Percentiles rank a stretch among this genome's conserved stretches.
phyloP scores from a whole-genome alignment of 192 early-diverging fungal species.

The Coemansia javaensis region DNA sequence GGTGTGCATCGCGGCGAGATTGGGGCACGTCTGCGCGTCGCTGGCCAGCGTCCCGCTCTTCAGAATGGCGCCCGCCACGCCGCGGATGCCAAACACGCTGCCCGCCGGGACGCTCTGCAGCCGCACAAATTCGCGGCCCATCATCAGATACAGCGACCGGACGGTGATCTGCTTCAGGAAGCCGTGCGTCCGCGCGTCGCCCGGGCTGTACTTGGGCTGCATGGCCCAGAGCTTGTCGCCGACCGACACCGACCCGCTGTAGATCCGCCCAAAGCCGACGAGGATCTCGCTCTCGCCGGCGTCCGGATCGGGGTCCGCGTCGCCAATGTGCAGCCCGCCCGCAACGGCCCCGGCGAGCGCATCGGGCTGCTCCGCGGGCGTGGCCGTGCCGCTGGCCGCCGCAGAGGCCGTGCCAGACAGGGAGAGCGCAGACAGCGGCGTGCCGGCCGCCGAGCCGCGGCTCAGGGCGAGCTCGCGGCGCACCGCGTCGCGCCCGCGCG shows the following conservation, averaged over 20 bases:
- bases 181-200: slow-evolving; percentile 40
- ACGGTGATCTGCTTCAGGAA: slow-evolving; percentile 71
- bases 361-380: slow-evolving; percentile 16
- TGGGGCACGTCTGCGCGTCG: slow-evolving; percentile 61
- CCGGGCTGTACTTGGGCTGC: slow-evolving; percentile 89
- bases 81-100: slow-evolving; percentile 92
- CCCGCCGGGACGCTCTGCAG: slow-evolving; percentile 87
- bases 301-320: slow-evolving; percentile 21
- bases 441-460: slow-evolving; percentile 22
- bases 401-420: slow-evolving; percentile 13
- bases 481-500: slow-evolving; percentile 56
- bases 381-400: slow-evolving; percentile 24
- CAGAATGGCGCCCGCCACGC: slow-evolving; percentile 81
- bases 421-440: slow-evolving; percentile 13
- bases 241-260: slow-evolving; percentile 80
- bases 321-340: slow-evolving; percentile 30
- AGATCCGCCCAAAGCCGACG: slow-evolving; percentile 92
- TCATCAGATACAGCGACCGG: slow-evolving; percentile 83
- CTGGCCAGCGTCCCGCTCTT: slow-evolving; percentile 91
- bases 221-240: slow-evolving; percentile 86
- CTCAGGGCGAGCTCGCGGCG: slow-evolving; percentile 43
- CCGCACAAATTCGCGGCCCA: slow-evolving; percentile 89
- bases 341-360: slow-evolving; percentile 23
- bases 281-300: slow-evolving; percentile 57
- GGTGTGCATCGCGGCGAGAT: slow-evolving; percentile 58